Evolutionary conservation across 306 rosid species (phyloP).

Genomic region (Castanea crenata): DNA sequence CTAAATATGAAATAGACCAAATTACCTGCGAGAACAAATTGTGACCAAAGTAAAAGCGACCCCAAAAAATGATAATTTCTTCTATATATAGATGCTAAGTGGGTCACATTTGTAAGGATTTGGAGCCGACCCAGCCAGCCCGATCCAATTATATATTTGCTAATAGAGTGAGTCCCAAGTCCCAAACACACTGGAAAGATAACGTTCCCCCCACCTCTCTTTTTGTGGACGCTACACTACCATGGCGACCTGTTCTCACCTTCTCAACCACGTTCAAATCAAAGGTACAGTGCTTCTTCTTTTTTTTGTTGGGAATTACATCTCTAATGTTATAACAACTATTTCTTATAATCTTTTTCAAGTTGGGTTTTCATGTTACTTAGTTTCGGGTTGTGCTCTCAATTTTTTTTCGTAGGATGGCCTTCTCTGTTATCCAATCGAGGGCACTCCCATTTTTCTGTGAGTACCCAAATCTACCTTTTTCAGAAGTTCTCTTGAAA

Average conservation of each 20-base stretch:
- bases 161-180: not conserved
- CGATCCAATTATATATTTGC: not conserved
- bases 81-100: too few species aligned
- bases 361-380: not conserved
- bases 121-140: too few species aligned
- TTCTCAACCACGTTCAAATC: conserved; percentile 26
- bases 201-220: not conserved
- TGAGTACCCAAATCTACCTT: conserved; percentile 13
- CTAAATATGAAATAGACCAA: too few species aligned
- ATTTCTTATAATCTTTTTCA: not conserved
- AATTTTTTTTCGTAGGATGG: conserved; percentile 20
- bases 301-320: too few species aligned
- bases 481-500: not conserved
- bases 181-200: not conserved
- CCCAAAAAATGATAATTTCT: too few species aligned
- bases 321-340: not conserved
- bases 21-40: too few species aligned
- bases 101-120: too few species aligned
- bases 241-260: conserved; percentile 33
- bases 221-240: not conserved
- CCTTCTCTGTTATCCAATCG: conserved; percentile 17
- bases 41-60: too few species aligned
- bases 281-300: conserved; percentile 28
- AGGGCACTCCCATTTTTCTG: conserved; percentile 20
- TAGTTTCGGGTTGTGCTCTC: not conserved